A percentile compares a stretch with the other conserved stretches of the same genome.
Conservation (phyloP, 192 early-diverging fungal genomes). For the Mortierella antarctica region DNA sequence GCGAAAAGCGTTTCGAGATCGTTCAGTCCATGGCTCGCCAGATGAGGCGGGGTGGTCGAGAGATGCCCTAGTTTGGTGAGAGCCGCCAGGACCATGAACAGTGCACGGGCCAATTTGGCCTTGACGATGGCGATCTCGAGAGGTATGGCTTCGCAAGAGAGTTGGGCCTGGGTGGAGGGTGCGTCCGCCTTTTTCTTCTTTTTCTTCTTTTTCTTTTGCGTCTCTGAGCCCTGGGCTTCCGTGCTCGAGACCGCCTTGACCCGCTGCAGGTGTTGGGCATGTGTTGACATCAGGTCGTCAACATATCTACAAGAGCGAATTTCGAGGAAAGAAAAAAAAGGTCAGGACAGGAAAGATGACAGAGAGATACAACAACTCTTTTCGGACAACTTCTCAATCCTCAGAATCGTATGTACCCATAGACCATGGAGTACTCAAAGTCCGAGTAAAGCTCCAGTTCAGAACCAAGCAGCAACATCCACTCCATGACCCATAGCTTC, state of each 20-base stretch:
- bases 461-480: slow-evolving; percentile 68
- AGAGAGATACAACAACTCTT: background rate
- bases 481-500: slow-evolving; percentile 67
- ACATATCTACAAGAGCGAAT: slow-evolving; percentile 30
- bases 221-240: background rate
- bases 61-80: slow-evolving; percentile 48
- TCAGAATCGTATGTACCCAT: slow-evolving; percentile 55
- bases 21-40: slow-evolving; percentile 52
- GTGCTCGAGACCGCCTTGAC: slow-evolving; percentile 14
- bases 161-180: no score
- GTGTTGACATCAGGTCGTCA: slow-evolving; percentile 46
- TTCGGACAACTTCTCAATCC: background rate
- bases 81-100: slow-evolving; percentile 31
- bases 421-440: slow-evolving; percentile 73
- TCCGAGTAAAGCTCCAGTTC: slow-evolving; percentile 75
- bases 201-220: slow-evolving; percentile 37
- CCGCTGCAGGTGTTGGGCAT: slow-evolving; percentile 45
- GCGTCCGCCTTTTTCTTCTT: slow-evolving; percentile 32
- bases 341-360: background rate
- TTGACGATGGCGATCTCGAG: background rate
- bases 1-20: slow-evolving; percentile 55
- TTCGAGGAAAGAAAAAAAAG: background rate
- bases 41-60: slow-evolving; percentile 35
- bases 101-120: slow-evolving; percentile 27
- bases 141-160: no score